Evolutionary conservation across 2,329 filamentous ascomycete species (phyloP), one percentile per base, ranked within the genome.

Genomic region (Aspergillus novofumigatus): DNA sequence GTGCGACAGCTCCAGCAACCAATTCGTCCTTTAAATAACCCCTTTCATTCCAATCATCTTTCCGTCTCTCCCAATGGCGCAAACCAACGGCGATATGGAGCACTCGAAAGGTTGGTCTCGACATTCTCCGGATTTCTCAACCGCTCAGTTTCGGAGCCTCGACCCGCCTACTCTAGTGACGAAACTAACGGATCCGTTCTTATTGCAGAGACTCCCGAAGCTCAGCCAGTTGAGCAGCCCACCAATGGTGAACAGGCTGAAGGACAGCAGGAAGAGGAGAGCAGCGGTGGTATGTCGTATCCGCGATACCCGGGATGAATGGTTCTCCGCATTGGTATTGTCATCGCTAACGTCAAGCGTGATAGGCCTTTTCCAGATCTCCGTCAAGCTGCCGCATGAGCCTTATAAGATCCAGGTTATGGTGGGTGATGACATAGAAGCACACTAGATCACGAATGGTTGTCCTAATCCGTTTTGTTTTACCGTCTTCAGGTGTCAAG

Each of bases 341-440:
- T 47, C 44, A 26, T 47, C 21, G 21, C 44, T 47, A 23, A 47
- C 44, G 5, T 8, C 44, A 7, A 47, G 11, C 23, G 2, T 3
- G 11, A 53, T 45, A 80, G 80, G 78, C 67, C 81, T 87, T 66
- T 88, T 88, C 76, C 83, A 86, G 72, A 80, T 97, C 69, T 89
- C 86, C 59, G 86, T 97, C 69, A 85, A 89, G 73, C 84, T 97
- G 57, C 93, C 93, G 55, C 88, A 92, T 71, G 84, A 87, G 66
- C 86, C 90, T 11, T 83, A 86, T 67, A 87, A 90, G 76, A 89
- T 95, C 69, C 86, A 92, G 72, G 86, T 97, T 66, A 92, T 91
- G 85, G 92, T 95, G 76, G 77, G 83, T 78, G 42, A 41, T 26
- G n/a, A 25, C 3, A 21, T 38, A 41, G 52, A 53, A 65, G 51